Conservation (phyloP, 2,329 filamentous ascomycete genomes). For the Pezicula radicicola region DNA sequence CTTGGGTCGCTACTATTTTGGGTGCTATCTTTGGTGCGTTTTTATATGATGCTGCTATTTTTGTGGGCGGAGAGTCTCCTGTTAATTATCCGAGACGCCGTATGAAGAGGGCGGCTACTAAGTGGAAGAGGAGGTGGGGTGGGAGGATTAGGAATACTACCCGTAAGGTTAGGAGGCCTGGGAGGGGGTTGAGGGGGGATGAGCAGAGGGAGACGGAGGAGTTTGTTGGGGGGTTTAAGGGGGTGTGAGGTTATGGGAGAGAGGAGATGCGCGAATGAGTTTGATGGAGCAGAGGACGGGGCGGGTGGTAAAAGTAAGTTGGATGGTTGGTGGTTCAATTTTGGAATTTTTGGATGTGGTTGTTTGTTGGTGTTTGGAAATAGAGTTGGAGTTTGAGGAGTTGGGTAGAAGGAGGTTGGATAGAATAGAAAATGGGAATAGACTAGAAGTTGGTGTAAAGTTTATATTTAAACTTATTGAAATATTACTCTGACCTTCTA, state of each 20-base stretch:
- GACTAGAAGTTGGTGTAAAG: no score
- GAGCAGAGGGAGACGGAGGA: neutral
- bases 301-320: neutral
- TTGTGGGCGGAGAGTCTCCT: slow-evolving; percentile 46
- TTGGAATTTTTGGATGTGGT: no score
- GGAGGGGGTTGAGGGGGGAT: slow-evolving; percentile 1
- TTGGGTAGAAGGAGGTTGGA: no score
- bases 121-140: slow-evolving; percentile 35
- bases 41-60: slow-evolving; percentile 48
- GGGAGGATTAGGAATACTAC: slow-evolving; percentile 10
- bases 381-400: no score
- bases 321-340: neutral
- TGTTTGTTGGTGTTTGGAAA: no score
- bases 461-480: no score
- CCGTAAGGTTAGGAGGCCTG: slow-evolving; percentile 5
- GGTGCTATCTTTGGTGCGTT: slow-evolving; percentile 42
- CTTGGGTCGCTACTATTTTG: slow-evolving; percentile 34
- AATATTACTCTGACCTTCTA: no score
- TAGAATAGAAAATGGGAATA: no score
- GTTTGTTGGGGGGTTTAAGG: neutral
- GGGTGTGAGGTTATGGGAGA: neutral
- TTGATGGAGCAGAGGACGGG: no score
- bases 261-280: no score
- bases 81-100: slow-evolving; percentile 46
- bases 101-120: slow-evolving; percentile 37